Evolutionary conservation across 306 rosid genomes (phyloP).

Genomic region (Morella rubra): DNA sequence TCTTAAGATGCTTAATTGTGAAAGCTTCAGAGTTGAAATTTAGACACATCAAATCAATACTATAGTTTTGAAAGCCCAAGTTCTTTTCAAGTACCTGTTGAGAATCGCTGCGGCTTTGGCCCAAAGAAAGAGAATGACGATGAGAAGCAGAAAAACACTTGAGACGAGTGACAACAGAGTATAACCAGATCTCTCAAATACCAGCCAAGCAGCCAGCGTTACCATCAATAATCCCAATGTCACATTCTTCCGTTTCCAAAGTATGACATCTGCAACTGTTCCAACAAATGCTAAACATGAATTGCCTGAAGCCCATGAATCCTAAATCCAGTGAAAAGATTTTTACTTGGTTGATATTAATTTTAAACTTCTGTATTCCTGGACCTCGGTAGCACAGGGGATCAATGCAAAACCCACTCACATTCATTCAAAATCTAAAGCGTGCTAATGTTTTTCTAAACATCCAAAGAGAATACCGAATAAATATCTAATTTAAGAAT

Average conservation of each 20-base stretch:
- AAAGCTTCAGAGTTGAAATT: slow-evolving; percentile 6
- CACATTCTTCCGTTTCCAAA: slow-evolving; percentile 79
- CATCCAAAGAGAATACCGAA: not conserved
- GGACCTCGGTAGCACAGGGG: not conserved
- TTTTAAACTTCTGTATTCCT: not conserved
- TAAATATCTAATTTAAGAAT: not conserved
- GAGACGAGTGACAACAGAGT: slow-evolving; percentile 84
- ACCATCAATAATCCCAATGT: slow-evolving; percentile 59
- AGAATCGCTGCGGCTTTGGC: slow-evolving; percentile 97
- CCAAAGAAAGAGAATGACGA: slow-evolving; percentile 85
- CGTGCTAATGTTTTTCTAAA: not conserved
- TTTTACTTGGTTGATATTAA: not conserved
- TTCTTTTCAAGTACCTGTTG: slow-evolving; percentile 51
- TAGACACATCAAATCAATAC: slow-evolving; percentile 19
- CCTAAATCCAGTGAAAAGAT: slow-evolving; percentile 9
- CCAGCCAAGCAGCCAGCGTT: slow-evolving; percentile 72
- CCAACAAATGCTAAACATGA: slow-evolving; percentile 24
- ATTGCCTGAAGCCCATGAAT: slow-evolving; percentile 13
- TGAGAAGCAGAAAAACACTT: slow-evolving; percentile 85
- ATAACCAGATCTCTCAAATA: slow-evolving; percentile 93
- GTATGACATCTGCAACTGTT: slow-evolving; percentile 87
- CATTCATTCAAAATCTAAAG: not conserved
- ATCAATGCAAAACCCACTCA: not conserved
- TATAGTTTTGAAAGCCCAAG: slow-evolving; percentile 17
- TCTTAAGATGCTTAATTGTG: not conserved